phyloP scores from a whole-genome alignment of 768 basidiomycete species.

The Polyporus arcularius region DNA sequence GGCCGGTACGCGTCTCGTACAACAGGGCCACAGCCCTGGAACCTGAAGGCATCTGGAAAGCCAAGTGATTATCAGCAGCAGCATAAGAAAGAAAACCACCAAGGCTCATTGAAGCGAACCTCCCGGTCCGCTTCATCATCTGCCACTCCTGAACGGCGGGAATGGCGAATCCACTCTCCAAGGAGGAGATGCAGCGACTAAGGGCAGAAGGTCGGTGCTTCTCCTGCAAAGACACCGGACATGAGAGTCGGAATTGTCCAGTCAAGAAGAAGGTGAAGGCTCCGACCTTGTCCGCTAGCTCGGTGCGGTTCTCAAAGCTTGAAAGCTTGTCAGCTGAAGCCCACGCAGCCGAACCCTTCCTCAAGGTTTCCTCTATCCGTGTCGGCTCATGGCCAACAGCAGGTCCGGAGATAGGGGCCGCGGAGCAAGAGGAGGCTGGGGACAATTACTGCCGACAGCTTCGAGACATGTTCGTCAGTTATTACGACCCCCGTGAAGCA shows the following conservation, averaged over 20 bases:
- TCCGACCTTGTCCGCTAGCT: not conserved
- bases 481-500: not conserved
- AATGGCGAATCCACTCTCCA: not conserved
- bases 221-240: constrained; percentile 14
- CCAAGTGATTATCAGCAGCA: not conserved
- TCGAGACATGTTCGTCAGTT: not conserved
- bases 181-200: constrained; percentile 1
- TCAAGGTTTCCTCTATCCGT: too few relatives aligned
- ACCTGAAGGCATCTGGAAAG: not conserved
- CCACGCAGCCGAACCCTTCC: not conserved
- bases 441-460: not conserved
- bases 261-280: constrained; percentile 6
- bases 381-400: not conserved
- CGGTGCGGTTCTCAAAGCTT: constrained; percentile 1
- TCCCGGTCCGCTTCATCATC: not conserved
- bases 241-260: constrained; percentile 9
- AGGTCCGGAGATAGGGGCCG: not conserved
- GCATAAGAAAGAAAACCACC: not conserved
- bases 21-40: not conserved
- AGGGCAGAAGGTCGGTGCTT: constrained; percentile 16
- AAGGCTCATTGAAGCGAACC: not conserved
- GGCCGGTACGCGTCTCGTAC: not conserved
- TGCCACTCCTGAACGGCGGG: too few relatives aligned
- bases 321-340: not conserved
- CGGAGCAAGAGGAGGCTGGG: not conserved